Evolutionary conservation across 2,329 filamentous ascomycete species (phyloP), one percentile per base, ranked within the genome.

Genomic region (Myriosclerotinia scirpicola): DNA sequence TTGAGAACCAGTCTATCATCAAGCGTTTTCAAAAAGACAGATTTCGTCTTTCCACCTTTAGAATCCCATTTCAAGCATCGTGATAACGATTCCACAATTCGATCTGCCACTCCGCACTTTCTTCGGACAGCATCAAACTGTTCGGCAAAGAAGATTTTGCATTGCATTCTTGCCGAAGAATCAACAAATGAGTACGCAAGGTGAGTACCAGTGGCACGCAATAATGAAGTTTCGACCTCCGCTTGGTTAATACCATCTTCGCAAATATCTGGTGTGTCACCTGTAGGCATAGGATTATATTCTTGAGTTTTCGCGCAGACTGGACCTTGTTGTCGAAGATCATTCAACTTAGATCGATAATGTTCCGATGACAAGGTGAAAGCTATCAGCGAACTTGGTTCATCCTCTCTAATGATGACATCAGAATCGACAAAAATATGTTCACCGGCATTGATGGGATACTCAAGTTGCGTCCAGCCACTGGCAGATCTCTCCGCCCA

Each of bases 61-160:
- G 92, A 97, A 79, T 99, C 95, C 91, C 94, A 99, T 78, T 98
- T 97, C 26, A 96, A 85, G 79, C 96, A 99, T 26, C 95, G 88
- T 9, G 95, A 98, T 30, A 99, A 82, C 1, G 93, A 97, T 76
- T 99, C 95, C 36, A 98, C 88, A 71, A 99, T 96, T 46, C 95
- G 90, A 75, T 98, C 93, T 1, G 92, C 89, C 11, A 97, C 90
- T 20, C 94, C 94, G 71, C 94, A 98, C 78, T 97, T 97, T 66
- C 91, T 87, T 66, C 95, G 88, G 50, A 99, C 84, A 3, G 95
- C 95, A 78, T 99, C 95, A 73, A 99, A 99, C 70, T 97, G 95
- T 77, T 98, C 95, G 0, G 95, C 95, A 74, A 96, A 99, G 78
- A 99, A 98, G 56, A 99, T 95, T 79, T 99, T 99, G 82, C 96